Evolutionary conservation across 2,329 filamentous ascomycete genomes (phyloP).

Genomic region (Penicillium sclerotiorum): DNA sequence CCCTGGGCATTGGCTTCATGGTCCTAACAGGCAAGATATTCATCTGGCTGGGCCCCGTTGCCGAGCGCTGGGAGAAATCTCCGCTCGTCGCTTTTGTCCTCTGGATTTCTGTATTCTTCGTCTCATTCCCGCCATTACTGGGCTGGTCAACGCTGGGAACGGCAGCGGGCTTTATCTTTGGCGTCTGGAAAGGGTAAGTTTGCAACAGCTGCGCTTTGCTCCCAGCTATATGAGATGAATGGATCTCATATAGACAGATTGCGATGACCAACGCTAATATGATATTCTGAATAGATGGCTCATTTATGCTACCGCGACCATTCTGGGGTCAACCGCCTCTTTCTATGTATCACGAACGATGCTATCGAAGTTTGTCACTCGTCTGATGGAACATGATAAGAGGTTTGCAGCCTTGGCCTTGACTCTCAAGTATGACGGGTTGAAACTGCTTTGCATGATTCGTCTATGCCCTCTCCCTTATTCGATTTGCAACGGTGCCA

Average conservation of each 20-base stretch:
- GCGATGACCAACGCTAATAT: constrained; percentile 14
- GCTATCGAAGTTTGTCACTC: constrained; percentile 75
- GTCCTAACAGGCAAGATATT: constrained; percentile 82
- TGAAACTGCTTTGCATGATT: constrained; percentile 88
- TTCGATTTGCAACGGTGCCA: constrained; percentile 88
- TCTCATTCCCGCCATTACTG: constrained; percentile 84
- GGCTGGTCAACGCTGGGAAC: constrained; percentile 81
- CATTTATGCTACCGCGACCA: constrained; percentile 75
- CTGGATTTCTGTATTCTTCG: constrained; percentile 72
- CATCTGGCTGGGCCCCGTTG: constrained; percentile 69
- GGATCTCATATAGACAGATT: too few relatives aligned
- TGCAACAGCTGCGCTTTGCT: too few relatives aligned
- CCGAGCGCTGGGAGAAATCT: constrained; percentile 74
- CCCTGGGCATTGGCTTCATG: constrained; percentile 68
- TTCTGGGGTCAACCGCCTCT: constrained; percentile 74
- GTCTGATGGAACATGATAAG: constrained; percentile 78
- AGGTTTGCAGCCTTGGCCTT: constrained; percentile 86
- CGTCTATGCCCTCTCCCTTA: constrained; percentile 91
- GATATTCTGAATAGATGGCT: constrained; percentile 67
- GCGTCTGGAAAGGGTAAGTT: constrained; percentile 68
- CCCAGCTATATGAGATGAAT: too few relatives aligned
- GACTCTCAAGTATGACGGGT: constrained; percentile 84
- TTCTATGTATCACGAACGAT: constrained; percentile 82
- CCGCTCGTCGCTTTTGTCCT: constrained; percentile 73
- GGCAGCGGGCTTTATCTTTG: constrained; percentile 70